Percentiles rank a stretch among this genome's conserved stretches.
These are phyloP conservation scores for Thermothelomyces thermophilus DNA, from an alignment of 2,329 filamentous ascomycete genomes.

Conservation along the genomic window DNA sequence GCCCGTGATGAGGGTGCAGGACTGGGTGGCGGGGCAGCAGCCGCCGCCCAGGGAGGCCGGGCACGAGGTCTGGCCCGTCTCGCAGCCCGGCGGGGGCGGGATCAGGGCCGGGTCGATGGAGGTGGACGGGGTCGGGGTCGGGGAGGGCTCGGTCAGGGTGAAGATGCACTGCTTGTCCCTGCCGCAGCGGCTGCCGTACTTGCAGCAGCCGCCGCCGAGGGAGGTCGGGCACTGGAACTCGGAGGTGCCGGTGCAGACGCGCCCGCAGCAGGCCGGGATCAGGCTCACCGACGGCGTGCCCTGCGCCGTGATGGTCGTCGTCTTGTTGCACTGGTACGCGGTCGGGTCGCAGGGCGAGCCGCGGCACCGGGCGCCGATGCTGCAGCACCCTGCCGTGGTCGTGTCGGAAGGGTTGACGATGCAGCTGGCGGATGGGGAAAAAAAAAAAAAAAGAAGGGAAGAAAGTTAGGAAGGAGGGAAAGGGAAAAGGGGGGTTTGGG, in stretches of 20 bases:
- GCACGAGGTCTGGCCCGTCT: constrained; percentile 40
- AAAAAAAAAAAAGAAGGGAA: too few relatives aligned
- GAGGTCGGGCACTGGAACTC: constrained; percentile 29
- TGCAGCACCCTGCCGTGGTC: constrained; percentile 28
- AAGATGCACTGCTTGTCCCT: constrained; percentile 13
- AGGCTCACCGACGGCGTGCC: constrained; percentile 13
- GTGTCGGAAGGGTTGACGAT: constrained; percentile 25
- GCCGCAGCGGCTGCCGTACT: constrained; percentile 21
- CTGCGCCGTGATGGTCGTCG: constrained; percentile 11
- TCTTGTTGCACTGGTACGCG: constrained; percentile 27
- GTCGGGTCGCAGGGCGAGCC: constrained; percentile 27
- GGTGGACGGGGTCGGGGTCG: constrained; percentile 22
- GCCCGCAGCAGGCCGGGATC: constrained; percentile 27
- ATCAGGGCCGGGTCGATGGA: constrained; percentile 24
- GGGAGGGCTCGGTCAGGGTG: constrained; percentile 7
- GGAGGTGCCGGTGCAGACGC: constrained; percentile 28
- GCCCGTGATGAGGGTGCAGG: constrained; percentile 36
- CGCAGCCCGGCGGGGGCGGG: constrained; percentile 36
- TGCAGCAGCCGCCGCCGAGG: constrained; percentile 28
- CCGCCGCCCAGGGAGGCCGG: constrained; percentile 38
- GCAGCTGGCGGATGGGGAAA: too few relatives aligned
- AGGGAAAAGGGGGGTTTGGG: too few relatives aligned
- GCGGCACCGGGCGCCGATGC: constrained; percentile 27
- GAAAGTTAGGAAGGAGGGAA: too few relatives aligned
- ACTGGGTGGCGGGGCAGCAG: constrained; percentile 42